phyloP scores from a whole-genome alignment of 202 grass and related monocot genomes.

The Zoysia matrella region DNA sequence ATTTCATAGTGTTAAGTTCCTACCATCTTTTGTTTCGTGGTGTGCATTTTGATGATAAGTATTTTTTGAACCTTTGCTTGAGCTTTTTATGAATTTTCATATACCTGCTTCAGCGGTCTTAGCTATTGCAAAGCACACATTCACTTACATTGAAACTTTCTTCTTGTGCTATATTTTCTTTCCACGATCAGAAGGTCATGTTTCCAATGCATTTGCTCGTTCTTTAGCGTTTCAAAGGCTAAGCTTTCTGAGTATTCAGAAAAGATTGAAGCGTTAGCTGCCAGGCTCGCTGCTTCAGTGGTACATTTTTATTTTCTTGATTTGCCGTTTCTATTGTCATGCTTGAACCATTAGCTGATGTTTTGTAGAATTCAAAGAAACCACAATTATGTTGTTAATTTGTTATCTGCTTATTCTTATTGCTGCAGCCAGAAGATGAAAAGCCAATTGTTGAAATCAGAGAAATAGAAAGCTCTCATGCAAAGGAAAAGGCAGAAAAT shows the following conservation, averaged over 20 bases:
- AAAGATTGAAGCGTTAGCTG: constrained; percentile 86
- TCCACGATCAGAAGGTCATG: neutral
- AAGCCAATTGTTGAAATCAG: constrained; percentile 52
- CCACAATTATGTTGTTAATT: neutral
- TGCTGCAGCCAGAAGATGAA: constrained; percentile 57
- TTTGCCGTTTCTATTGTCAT: constrained; percentile 21
- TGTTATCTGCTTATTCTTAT: constrained; percentile 16
- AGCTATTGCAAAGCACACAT: neutral
- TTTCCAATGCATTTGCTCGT: neutral
- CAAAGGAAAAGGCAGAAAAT: constrained; percentile 49
- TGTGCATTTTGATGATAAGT: constrained; percentile 12
- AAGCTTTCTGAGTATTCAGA: constrained; percentile 90
- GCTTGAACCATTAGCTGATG: neutral
- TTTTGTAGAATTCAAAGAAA: constrained; percentile 4
- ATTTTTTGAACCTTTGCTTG: neutral
- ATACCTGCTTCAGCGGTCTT: too few species aligned
- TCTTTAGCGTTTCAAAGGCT: constrained; percentile 45
- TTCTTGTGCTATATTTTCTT: neutral
- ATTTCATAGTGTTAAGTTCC: neutral
- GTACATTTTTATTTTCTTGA: constrained; percentile 45
- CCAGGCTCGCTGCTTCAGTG: constrained; percentile 58
- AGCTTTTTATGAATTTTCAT: too few species aligned
- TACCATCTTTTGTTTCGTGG: constrained; percentile 1
- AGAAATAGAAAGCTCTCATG: constrained; percentile 55
- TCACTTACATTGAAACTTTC: neutral